phyloP scores from a whole-genome alignment of 2,329 filamentous ascomycete species.

The Neurospora sp. region DNA sequence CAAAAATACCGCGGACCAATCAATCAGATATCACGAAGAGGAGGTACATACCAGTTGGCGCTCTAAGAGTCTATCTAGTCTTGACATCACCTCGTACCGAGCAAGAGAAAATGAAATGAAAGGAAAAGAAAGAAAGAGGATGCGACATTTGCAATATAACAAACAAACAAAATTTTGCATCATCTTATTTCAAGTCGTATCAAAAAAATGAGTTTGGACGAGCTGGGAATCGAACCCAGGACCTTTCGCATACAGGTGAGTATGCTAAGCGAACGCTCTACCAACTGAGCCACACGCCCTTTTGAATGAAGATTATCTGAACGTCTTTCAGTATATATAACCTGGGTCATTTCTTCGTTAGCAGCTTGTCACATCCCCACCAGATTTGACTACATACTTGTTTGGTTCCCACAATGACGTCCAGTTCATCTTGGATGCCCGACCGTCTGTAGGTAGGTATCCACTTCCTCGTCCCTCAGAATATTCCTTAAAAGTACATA shows the following conservation, averaged over 20 bases:
- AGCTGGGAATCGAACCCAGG: background rate
- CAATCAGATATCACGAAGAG: too few species aligned
- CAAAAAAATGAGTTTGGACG: background rate
- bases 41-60: too few species aligned
- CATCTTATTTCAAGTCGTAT: background rate
- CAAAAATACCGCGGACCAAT: too few species aligned
- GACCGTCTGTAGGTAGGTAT: background rate
- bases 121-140: background rate
- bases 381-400: background rate
- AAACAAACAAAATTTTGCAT: background rate
- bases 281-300: background rate
- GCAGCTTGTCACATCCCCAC: background rate
- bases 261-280: background rate
- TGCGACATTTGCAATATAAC: background rate
- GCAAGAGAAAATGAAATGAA: background rate
- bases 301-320: fast-evolving
- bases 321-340: background rate
- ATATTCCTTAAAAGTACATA: background rate
- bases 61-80: background rate
- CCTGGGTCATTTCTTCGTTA: background rate
- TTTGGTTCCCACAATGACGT: background rate
- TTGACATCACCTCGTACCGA: background rate
- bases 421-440: background rate
- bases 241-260: background rate
- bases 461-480: background rate